phyloP scores from a whole-genome alignment of 129 eudicot species.

The Erigeron canadensis region DNA sequence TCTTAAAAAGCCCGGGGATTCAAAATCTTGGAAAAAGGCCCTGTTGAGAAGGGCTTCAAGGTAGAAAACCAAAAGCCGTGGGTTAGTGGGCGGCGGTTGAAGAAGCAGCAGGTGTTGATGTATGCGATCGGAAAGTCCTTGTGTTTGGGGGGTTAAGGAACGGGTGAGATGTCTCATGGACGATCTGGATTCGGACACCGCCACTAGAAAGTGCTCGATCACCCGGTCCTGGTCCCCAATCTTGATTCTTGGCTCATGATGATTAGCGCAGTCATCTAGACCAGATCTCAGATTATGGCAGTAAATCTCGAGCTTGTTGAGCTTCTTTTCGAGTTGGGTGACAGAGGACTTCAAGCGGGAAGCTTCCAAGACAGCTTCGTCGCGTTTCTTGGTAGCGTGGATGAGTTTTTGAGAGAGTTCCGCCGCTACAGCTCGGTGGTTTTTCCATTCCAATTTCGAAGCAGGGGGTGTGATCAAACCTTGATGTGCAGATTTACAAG shows the following conservation, averaged over 20 bases:
- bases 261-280: slow-evolving; percentile 55
- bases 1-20: slow-evolving; percentile 57
- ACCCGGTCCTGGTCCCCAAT: slow-evolving; percentile 53
- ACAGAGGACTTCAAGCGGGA: slow-evolving; percentile 66
- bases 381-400: slow-evolving; percentile 69
- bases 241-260: slow-evolving; percentile 33
- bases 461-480: slow-evolving; percentile 32
- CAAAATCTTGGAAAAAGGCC: slow-evolving; percentile 67
- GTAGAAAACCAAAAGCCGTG: slow-evolving; percentile 47
- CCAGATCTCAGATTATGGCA: slow-evolving; percentile 78
- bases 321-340: slow-evolving; percentile 83
- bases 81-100: slow-evolving; percentile 68
- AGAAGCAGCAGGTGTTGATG: slow-evolving; percentile 45
- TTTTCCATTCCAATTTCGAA: slow-evolving; percentile 79
- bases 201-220: slow-evolving; percentile 66
- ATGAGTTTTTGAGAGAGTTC: slow-evolving; percentile 82
- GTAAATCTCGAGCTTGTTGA: slow-evolving; percentile 79
- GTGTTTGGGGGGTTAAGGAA: slow-evolving; percentile 59
- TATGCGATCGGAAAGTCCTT: slow-evolving; percentile 59
- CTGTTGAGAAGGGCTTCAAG: slow-evolving; percentile 69
- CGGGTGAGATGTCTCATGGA: slow-evolving; percentile 59
- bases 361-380: slow-evolving; percentile 80
- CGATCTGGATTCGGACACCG: slow-evolving; percentile 68
- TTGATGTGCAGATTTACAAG: too few species aligned
- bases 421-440: slow-evolving; percentile 57